Evolutionary conservation across 1,284 basidiomycete genomes (phyloP).

Genomic region (Apiotrichum porosum): DNA sequence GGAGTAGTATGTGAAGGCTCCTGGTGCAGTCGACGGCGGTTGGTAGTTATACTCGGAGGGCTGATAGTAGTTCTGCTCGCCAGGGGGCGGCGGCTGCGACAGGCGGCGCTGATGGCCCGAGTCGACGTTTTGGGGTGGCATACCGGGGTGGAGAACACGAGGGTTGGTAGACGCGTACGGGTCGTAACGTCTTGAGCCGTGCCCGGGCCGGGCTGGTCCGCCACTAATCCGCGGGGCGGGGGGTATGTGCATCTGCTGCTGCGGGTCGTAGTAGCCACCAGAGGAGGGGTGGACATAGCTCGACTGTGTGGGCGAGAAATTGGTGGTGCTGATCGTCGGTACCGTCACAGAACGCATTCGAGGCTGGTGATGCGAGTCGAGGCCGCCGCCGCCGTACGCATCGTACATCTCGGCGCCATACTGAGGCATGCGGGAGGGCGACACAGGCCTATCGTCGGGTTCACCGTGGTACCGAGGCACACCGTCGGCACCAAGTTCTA

Average conservation of each 20-base stretch:
- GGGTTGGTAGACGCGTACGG: conserved; percentile 7
- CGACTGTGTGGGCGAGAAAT: neutral
- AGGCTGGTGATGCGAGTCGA: conserved; percentile 13
- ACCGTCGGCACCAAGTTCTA: conserved; percentile 77
- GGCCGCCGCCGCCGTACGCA: conserved; percentile 3
- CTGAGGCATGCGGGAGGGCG: conserved; percentile 5
- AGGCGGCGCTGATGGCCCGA: conserved; percentile 12
- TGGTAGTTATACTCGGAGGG: conserved; percentile 19
- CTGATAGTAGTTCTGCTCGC: conserved; percentile 9
- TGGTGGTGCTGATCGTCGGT: neutral
- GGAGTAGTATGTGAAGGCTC: conserved; percentile 12
- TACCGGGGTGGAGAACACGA: neutral
- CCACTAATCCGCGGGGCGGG: neutral
- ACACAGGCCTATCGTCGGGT: conserved; percentile 16
- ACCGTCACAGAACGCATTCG: conserved; percentile 13
- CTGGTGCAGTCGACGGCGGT: conserved; percentile 18
- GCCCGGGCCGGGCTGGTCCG: conserved; percentile 8
- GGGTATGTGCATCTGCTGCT: conserved; percentile 1
- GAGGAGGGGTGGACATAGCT: conserved; percentile 10
- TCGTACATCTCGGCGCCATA: conserved; percentile 15
- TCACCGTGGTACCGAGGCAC: conserved; percentile 62
- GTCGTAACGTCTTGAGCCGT: conserved; percentile 13
- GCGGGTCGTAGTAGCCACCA: conserved; percentile 9
- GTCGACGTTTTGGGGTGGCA: neutral
- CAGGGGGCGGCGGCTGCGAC: conserved; percentile 12